Conservation (phyloP, 1,284 basidiomycete species). For the Paramarasmius palmivorus region DNA sequence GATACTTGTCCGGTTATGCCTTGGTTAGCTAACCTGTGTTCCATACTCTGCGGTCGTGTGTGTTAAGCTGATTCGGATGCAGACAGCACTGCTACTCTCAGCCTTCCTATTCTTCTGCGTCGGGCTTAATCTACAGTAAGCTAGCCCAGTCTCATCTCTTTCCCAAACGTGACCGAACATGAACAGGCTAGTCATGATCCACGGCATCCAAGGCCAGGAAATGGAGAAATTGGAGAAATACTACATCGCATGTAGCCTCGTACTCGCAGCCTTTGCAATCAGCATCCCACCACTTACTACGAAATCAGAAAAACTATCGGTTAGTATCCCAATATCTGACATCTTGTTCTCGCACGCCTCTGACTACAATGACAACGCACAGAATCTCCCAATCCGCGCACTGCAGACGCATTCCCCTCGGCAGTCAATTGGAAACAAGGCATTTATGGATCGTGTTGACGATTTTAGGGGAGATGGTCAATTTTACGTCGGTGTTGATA, state of each 20-base stretch:
- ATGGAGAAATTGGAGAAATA: constrained; percentile 1
- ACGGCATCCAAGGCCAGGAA: background rate
- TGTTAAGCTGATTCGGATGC: too few relatives aligned
- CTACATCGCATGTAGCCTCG: background rate
- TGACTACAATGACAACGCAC: background rate
- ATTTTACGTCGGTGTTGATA: background rate
- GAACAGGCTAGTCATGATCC: background rate
- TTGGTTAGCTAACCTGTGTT: too few relatives aligned
- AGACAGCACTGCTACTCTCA: too few relatives aligned
- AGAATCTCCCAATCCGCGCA: too few relatives aligned
- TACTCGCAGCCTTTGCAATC: background rate
- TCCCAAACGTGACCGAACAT: too few relatives aligned
- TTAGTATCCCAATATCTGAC: background rate
- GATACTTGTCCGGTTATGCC: too few relatives aligned
- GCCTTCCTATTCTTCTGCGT: background rate
- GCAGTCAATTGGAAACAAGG: background rate
- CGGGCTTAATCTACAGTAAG: background rate
- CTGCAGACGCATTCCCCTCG: too few relatives aligned
- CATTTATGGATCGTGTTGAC: background rate
- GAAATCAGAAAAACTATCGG: background rate
- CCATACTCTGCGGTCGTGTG: too few relatives aligned
- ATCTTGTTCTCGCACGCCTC: background rate
- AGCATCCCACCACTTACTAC: background rate
- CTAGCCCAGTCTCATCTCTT: too few relatives aligned
- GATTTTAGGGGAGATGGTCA: background rate